Conservation (phyloP, 2,329 filamentous ascomycete genomes). For the Peltaster fructicola region DNA sequence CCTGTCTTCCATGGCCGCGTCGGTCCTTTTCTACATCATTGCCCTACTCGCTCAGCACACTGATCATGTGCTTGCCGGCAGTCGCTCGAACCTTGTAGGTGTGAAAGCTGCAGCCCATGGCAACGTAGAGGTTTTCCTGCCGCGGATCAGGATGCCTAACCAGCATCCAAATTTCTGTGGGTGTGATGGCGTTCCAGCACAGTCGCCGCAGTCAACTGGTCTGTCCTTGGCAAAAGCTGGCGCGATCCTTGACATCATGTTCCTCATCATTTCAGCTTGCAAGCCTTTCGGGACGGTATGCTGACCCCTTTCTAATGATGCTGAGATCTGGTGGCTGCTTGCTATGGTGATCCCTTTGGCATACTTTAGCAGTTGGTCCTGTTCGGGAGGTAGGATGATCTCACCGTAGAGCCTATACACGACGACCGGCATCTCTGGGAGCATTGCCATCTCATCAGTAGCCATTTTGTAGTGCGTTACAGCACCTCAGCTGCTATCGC, state of each 20-base stretch:
- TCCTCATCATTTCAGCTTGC: constrained; percentile 23
- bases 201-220: constrained; percentile 25
- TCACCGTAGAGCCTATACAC: constrained; percentile 30
- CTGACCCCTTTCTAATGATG: constrained; percentile 30
- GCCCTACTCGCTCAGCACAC: constrained; percentile 20
- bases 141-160: constrained; percentile 32
- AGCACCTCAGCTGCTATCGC: constrained; percentile 39
- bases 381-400: constrained; percentile 30
- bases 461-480: constrained; percentile 40
- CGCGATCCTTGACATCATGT: constrained; percentile 13
- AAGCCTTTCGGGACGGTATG: constrained; percentile 24
- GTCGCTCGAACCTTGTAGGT: constrained; percentile 46
- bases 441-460: constrained; percentile 30
- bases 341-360: constrained; percentile 34
- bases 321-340: constrained; percentile 35
- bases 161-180: constrained; percentile 45
- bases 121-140: constrained; percentile 38
- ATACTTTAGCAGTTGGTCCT: constrained; percentile 38
- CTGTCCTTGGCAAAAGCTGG: constrained; percentile 18
- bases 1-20: too few species aligned
- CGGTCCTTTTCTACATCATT: constrained; percentile 21
- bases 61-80: constrained; percentile 40
- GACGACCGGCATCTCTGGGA: constrained; percentile 35
- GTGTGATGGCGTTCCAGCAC: constrained; percentile 44
- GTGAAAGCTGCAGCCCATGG: constrained; percentile 46